Evolutionary conservation across 495 filamentous ascomycete species (phyloP), one percentile per base, ranked within the genome.

Genomic region (Daldinia loculata): DNA sequence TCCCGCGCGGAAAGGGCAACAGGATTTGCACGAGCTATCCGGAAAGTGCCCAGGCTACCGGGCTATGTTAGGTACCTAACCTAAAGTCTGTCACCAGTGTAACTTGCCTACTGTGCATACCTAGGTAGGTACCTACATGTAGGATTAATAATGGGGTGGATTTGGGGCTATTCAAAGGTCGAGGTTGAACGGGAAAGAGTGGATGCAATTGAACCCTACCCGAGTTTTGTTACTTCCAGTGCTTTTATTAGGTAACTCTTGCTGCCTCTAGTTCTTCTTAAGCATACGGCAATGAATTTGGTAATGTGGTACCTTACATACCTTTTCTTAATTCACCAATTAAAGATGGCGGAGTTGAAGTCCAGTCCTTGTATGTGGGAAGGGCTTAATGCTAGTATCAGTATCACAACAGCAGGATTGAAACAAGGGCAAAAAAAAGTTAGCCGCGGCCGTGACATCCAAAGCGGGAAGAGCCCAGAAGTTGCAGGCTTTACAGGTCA

Each of bases 1-100:
- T 71, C 60, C 69, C 64, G 48, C 69, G 60, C 60, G 38, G 69
- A 72, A 72, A 51, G 63, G 51, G 55, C 64, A 61, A 8, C 48
- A 56, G 43, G 39, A 36, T 48, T 55, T 26, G 17, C 61, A 69
- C 6, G 27, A 56, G 60, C 15, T 59, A 52, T n/a, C 14, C 17
- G 52, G 52, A 52, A 36, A 48, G 43, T 48, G 43, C 12, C 34
- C 34, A 36, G 34, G 11, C 34, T 36, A 36, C 9, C 9, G 3
- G 32, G 8, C 9, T 34, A 11, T 6, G 5, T 26, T 26, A 26
- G 24, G 24, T 32, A 32, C 32, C 41, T 45, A 22, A 45, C 7
- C 17, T 34, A 45, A 45, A 45, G 41, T 45, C 1, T 22, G 9
- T 45, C 41, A 22, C 8, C 8, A 17, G 41, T 22, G 41, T 22